These are phyloP conservation scores for Neurospora sp. DNA, from an alignment of 495 filamentous ascomycete genomes.

Conservation along the genomic window DNA sequence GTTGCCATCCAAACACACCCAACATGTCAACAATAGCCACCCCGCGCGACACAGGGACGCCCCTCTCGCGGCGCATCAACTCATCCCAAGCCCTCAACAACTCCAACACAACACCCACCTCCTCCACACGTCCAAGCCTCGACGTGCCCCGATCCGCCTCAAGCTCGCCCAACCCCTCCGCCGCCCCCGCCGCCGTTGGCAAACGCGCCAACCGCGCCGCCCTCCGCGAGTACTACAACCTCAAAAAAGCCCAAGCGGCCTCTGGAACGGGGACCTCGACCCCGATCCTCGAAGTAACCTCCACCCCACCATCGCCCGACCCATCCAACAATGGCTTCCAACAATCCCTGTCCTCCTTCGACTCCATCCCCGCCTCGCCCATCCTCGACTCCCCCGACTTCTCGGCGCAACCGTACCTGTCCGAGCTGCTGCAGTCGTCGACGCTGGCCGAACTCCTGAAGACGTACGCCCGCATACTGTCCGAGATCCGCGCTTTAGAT, in stretches of 20 bases:
- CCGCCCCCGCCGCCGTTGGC: slow-evolving; percentile 31
- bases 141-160: slow-evolving; percentile 47
- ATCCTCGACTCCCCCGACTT: slow-evolving; percentile 47
- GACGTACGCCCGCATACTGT: slow-evolving; percentile 52
- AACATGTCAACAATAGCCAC: slow-evolving; percentile 71
- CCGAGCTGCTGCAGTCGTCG: slow-evolving; percentile 51
- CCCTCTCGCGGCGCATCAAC: slow-evolving; percentile 28
- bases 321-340: slow-evolving; percentile 17
- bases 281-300: slow-evolving; percentile 32
- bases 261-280: slow-evolving; percentile 7
- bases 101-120: slow-evolving; percentile 42
- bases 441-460: slow-evolving; percentile 54
- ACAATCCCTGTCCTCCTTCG: slow-evolving; percentile 17
- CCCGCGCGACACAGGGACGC: slow-evolving; percentile 44
- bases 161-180: slow-evolving; percentile 41
- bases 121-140: slow-evolving; percentile 64
- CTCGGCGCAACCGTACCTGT: slow-evolving; percentile 47
- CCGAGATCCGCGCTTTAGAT: slow-evolving; percentile 80
- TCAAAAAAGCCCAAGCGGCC: slow-evolving; percentile 40
- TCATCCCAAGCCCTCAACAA: slow-evolving; percentile 27
- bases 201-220: slow-evolving; percentile 55
- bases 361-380: slow-evolving; percentile 32
- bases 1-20: not conserved
- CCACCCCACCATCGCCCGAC: slow-evolving; percentile 10
- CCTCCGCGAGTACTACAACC: slow-evolving; percentile 87